phyloP scores from a whole-genome alignment of 768 basidiomycete species.

The Boletus rex-veris region DNA sequence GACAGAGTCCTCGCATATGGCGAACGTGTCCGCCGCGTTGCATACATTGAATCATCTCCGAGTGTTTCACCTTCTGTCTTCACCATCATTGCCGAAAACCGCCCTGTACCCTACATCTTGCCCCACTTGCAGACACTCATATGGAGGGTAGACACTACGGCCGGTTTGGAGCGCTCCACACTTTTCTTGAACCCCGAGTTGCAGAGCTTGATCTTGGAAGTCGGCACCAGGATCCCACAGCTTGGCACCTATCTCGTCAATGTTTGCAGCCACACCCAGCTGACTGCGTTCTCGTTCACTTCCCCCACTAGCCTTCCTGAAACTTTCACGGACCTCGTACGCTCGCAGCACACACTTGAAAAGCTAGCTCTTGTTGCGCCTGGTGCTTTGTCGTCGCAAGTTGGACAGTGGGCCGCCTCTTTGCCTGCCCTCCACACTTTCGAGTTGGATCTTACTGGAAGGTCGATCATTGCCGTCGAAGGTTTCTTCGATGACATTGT shows the following conservation, averaged over 20 bases:
- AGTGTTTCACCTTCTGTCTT: conserved; percentile 65
- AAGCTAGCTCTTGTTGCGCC: conserved; percentile 67
- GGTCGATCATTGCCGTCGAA: conserved; percentile 67
- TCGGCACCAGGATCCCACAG: conserved; percentile 54
- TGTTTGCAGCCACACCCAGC: conserved; percentile 57
- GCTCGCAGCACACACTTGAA: conserved; percentile 56
- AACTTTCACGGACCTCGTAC: conserved; percentile 62
- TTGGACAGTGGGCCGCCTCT: conserved; percentile 73
- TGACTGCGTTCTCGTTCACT: conserved; percentile 66
- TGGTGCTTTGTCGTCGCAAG: conserved; percentile 62
- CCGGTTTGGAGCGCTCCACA: conserved; percentile 59
- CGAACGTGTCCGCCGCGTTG: conserved; percentile 62
- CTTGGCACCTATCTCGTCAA: conserved; percentile 61
- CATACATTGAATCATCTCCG: conserved; percentile 66
- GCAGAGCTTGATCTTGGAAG: conserved; percentile 58
- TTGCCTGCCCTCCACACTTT: conserved; percentile 60
- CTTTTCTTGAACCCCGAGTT: conserved; percentile 67
- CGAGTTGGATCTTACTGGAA: conserved; percentile 68
- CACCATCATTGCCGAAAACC: conserved; percentile 59
- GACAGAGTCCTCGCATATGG: conserved; percentile 60
- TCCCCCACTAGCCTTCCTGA: conserved; percentile 70
- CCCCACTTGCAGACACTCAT: conserved; percentile 66
- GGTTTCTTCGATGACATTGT: conserved; percentile 74
- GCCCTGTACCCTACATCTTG: conserved; percentile 61
- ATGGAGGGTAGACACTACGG: conserved; percentile 68